Evolutionary conservation across 306 rosid genomes (phyloP), one percentile per base, ranked within the genome.

Genomic region (Cicer chorassanicum): DNA sequence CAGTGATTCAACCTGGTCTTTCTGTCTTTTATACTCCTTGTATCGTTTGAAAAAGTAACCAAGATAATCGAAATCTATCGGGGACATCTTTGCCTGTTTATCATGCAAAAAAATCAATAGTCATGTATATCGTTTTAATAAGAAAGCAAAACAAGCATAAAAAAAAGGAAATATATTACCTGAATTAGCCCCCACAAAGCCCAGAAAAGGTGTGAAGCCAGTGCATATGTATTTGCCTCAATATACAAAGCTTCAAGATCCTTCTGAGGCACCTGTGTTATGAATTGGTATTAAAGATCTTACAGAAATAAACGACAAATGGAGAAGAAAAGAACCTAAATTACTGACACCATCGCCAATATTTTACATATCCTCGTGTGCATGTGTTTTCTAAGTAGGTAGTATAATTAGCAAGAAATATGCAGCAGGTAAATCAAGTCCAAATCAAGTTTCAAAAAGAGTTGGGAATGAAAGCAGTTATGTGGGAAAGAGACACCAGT

Each of bases 161-260:
- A 77, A 36, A 36, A 73, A 43, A 48, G 64, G 43, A 78, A 86
- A 54, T n/a, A 48, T 46, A 10, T 40, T 82, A 95, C 99, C 99
- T 95, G 99, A 71, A 95, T 90, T 56, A 90, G n/a, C 50, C 86
- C 99, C 99, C 99, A 94, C 78, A 94, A 80, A 53, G 97, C 95
- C 99, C 99, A 95, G 79, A 76, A 81, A 79, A 95, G 29, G 87
- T 95, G 96, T 0, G 99, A 65, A 19, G 93, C 97, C 75, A 92
- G 67, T 78, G 80, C 78, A 76, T 78, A 95, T 34, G 89, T 82
- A 80, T 92, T 95, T 67, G 92, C 67, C 85, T 95, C 98, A 34
- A 86, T 86, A 74, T 90, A 95, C 9, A 92, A 82, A 55, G 87
- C 68, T 76, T 87, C 88, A 18, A 95, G 91, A 71, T 92, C 98